Base-by-base conservation (phyloP, 768 basidiomycete genomes). In the Leccinum broughii region DNA sequence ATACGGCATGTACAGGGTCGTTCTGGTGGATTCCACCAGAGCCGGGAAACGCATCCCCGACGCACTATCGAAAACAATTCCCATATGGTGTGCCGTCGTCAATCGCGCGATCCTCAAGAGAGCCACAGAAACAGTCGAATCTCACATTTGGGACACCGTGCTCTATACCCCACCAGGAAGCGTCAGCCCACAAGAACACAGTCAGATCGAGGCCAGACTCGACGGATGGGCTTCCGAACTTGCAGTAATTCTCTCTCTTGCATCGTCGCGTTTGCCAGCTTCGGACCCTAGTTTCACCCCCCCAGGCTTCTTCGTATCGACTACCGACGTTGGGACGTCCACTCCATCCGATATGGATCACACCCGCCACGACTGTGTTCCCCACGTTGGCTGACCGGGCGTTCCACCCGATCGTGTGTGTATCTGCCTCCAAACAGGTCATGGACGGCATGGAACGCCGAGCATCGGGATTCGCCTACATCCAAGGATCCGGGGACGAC, bases 401-500 rank as follows among this genome's bases (percentile, higher is more conserved):
- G 15, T 92, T 83, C 72, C 76, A 78, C 66, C 91, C 95, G 0
- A 71, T 98, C 58, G 77, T 98, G 28, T 97, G 94, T 71, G 75
- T 95, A 11, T 94, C 92, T 3, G 94, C 95, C 2, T 95, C 93
- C 4, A 85, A 84, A 64, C 86, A 85, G 63, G 79, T 88, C 6
- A 68, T 76, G 6, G 83, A 85, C 2, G 86, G 85, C 7, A 57
- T 83, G 1, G 87, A 90, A 60, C 78, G 89, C 22, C 82, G 88
- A 1, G 63, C 77, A 9, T 74, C 78, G n/a, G 92, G 91, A 0
- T 97, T 88, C 70, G 79, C 86, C 22, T 98, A 98, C 70, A 84
- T 98, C 8, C 95, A 96, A 72, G 96, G 96, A 1, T 92, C 91
- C 0, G 96, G 95, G 0, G 96, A 98, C 67, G 96, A 98, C 67